Conservation (phyloP, 495 filamentous ascomycete species). For the Achaetomiella virescens region DNA sequence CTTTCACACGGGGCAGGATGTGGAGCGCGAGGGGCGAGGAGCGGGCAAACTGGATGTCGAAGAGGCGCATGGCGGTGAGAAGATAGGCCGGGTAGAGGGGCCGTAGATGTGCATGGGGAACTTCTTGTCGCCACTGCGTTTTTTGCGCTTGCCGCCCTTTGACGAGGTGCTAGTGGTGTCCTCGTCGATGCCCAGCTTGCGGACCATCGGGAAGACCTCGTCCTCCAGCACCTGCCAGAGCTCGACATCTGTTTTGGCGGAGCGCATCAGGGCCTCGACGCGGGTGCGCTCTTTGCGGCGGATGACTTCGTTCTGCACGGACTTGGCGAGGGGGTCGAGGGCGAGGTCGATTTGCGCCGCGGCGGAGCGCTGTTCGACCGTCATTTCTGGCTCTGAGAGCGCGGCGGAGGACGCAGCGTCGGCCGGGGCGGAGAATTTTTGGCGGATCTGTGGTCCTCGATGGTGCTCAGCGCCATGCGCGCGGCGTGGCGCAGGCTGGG, state of each 20-base stretch:
- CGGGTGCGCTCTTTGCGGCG: constrained; percentile 35
- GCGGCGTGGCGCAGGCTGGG: constrained; percentile 36
- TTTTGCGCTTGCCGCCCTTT: not conserved
- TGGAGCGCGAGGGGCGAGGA: constrained; percentile 55
- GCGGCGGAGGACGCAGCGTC: too few species aligned
- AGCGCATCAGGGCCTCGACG: constrained; percentile 44
- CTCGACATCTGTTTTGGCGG: constrained; percentile 54
- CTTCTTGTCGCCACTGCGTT: constrained; percentile 13
- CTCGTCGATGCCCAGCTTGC: constrained; percentile 32
- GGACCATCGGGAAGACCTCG: constrained; percentile 61
- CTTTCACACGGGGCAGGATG: constrained; percentile 64
- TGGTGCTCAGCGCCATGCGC: constrained; percentile 28
- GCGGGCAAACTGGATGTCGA: constrained; percentile 53
- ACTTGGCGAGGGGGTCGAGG: constrained; percentile 12
- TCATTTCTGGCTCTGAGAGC: too few species aligned
- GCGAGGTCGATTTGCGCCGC: constrained; percentile 1
- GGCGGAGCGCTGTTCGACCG: not conserved
- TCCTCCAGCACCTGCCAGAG: constrained; percentile 66
- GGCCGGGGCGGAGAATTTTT: too few species aligned
- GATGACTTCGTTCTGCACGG: constrained; percentile 30
- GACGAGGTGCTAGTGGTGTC: constrained; percentile 3
- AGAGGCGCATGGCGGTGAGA: constrained; percentile 53
- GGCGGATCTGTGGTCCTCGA: constrained; percentile 15
- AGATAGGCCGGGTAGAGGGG: constrained; percentile 63
- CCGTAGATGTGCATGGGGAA: constrained; percentile 52